Evolutionary conservation across 805 yeast genomes (phyloP).

Genomic region (Starmerella ratchasimensis): DNA sequence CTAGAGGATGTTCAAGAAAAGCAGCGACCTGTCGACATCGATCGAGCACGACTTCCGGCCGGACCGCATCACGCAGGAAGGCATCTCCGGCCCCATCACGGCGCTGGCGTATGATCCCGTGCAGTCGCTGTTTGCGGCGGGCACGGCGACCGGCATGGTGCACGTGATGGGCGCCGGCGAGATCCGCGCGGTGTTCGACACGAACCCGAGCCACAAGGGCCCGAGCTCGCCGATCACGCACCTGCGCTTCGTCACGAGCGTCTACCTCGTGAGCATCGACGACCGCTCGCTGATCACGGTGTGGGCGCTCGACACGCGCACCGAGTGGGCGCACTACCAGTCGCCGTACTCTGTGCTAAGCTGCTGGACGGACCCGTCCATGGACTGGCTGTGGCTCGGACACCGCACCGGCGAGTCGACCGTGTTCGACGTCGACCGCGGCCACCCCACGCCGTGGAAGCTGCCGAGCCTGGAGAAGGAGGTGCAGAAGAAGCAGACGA

Average conservation of each 20-base stretch:
- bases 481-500: conserved; percentile 42
- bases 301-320: conserved; percentile 52
- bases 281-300: conserved; percentile 47
- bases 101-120: conserved; percentile 74
- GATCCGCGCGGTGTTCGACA: conserved; percentile 53
- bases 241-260: conserved; percentile 61
- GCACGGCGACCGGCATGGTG: conserved; percentile 55
- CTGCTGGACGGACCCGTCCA: conserved; percentile 65
- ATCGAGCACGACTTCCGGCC: conserved; percentile 22
- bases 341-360: conserved; percentile 57
- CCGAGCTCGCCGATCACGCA: conserved; percentile 30
- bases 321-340: conserved; percentile 44
- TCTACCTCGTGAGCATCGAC: conserved; percentile 65
- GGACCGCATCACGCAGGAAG: conserved; percentile 33
- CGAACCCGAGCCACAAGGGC: conserved; percentile 31
- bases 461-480: conserved; percentile 53
- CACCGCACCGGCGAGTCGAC: conserved; percentile 57
- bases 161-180: conserved; percentile 75
- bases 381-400: conserved; percentile 80
- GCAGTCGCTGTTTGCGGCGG: conserved; percentile 71
- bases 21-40: conserved; percentile 19
- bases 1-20: conserved; percentile 11
- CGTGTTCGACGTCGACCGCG: conserved; percentile 72
- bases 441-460: conserved; percentile 47
- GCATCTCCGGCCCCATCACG: conserved; percentile 49